Base-by-base conservation (phyloP, 805 yeast genomes). In the Saturnispora saitoi region DNA sequence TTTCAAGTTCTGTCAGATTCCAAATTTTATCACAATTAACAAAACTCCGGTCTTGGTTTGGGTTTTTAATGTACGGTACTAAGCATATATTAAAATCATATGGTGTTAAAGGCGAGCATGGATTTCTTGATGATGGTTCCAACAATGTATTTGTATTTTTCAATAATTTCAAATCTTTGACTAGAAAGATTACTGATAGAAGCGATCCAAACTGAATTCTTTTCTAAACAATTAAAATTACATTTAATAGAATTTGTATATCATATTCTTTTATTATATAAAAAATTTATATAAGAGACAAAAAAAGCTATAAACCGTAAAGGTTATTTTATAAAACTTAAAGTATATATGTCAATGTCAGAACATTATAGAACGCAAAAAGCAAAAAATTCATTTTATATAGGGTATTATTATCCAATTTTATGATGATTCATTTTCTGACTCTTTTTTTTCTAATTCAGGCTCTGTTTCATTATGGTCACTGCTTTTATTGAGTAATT, bases 401-500 rank as follows among this genome's bases (percentile, higher is more conserved):
- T 17, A 17, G 22, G 17, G 38, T 34, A 17, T 31, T n/a, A 31
- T 31, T 9, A 8, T 31, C 4, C 15, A 31, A 17, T 5, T 34
- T 34, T 17, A 34, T 34, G 38, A 34, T 8, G 38, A 34, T 24
- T 48, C 48, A 11, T 48, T 52, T 24, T 46, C 45, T 22, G n/a
- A n/a, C n/a, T 48, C 51, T n/a, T 49, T 45, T n/a, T 24, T 34
- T 29, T 50, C 43, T 22, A 52, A 30, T 10, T 50, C 56, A 29
- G 55, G 55, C 44, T 64, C 66, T 2, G 57, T 51, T 31, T 61
- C 61, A 36, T 59, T 58, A 11, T 57, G 58, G 4, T 49, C 32
- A 14, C 54, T 59, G 43, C 62, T 63, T 53, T 61, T 65, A 37
- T 64, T 60, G 52, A 75, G 57, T 51, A 75, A 61, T 53, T 65